These are phyloP conservation scores for Paramecium bursaria DNA, from an alignment of 73 alveolate species.

Conservation along the genomic window DNA sequence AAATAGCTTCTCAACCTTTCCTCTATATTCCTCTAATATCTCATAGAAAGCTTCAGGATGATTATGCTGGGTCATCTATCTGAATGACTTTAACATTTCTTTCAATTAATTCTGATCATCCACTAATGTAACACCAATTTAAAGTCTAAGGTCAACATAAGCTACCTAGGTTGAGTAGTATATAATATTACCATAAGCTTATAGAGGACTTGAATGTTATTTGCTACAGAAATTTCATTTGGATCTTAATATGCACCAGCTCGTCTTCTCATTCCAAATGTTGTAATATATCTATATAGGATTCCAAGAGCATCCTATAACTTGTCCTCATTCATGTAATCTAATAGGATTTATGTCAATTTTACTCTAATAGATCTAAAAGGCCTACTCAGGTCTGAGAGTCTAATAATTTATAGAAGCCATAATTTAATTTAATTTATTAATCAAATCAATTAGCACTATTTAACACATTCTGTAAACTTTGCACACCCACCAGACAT, in stretches of 20 bases:
- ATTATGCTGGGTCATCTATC: constrained; percentile 52
- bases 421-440: constrained; percentile 12
- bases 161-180: neutral
- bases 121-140: constrained; percentile 10
- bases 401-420: constrained; percentile 39
- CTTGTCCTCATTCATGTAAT: constrained; percentile 14
- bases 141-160: constrained; percentile 41
- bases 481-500: neutral
- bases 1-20: constrained; percentile 23
- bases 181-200: constrained; percentile 25
- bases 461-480: neutral
- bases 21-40: constrained; percentile 1
- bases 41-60: constrained; percentile 31
- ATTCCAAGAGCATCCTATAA: constrained; percentile 13
- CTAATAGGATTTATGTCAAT: neutral
- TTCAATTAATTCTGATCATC: constrained; percentile 47
- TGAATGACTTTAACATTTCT: constrained; percentile 35
- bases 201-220: constrained; percentile 23
- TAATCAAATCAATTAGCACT: no score
- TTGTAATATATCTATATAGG: constrained; percentile 4
- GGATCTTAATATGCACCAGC: constrained; percentile 9
- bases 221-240: constrained; percentile 47
- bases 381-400: constrained; percentile 36
- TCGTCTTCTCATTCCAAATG: constrained; percentile 24
- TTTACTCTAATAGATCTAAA: neutral